Evolutionary conservation across 768 basidiomycete species (phyloP).

Genomic region (Mycena sanguinolenta): DNA sequence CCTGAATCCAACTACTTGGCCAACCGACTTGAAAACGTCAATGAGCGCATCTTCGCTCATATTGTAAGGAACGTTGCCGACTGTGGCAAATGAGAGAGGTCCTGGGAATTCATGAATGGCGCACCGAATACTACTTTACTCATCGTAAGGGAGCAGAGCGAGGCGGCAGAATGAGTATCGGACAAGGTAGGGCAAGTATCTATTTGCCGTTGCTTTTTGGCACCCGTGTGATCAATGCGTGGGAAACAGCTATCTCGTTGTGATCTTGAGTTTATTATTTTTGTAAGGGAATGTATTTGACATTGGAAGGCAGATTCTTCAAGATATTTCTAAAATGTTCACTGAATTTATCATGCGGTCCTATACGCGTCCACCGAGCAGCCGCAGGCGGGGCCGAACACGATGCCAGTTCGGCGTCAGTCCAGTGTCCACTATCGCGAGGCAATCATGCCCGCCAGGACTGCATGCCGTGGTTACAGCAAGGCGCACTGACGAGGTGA

Average conservation of each 20-base stretch:
- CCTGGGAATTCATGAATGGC: conserved; percentile 36
- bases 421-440: too few species aligned
- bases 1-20: conserved; percentile 92
- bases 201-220: background rate
- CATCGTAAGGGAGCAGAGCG: conserved; percentile 49
- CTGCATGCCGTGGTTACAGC: background rate
- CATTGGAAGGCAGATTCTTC: too few species aligned
- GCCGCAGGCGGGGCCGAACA: too few species aligned
- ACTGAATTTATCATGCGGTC: too few species aligned
- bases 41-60: conserved; percentile 92
- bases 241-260: too few species aligned
- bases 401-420: too few species aligned
- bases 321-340: too few species aligned
- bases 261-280: too few species aligned
- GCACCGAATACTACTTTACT: conserved; percentile 83
- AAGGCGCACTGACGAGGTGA: background rate
- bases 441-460: too few species aligned
- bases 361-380: too few species aligned
- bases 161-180: background rate
- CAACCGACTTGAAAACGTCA: conserved; percentile 90
- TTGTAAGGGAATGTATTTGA: background rate
- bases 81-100: conserved; percentile 50
- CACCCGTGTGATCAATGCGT: background rate
- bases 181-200: too few species aligned
- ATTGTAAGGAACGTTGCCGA: conserved; percentile 92